Evolutionary conservation across 441 rosid species (phyloP).

Genomic region (Manihot esculenta): DNA sequence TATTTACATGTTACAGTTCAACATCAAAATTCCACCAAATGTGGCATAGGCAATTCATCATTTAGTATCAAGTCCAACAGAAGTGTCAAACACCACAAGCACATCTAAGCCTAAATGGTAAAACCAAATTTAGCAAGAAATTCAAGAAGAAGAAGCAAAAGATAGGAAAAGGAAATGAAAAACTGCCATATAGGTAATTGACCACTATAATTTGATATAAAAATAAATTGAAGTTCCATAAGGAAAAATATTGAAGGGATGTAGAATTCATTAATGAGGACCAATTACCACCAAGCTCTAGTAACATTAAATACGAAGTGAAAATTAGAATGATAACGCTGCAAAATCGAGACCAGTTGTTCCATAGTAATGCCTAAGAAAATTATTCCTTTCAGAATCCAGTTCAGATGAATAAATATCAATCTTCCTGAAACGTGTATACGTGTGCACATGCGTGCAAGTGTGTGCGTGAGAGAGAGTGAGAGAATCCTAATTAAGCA

Average conservation of each 20-base stretch:
- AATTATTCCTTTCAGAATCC: neutral
- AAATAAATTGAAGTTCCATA: neutral
- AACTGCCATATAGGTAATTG: neutral
- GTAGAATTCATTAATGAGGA: neutral
- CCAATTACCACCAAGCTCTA: neutral
- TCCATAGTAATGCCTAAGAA: neutral
- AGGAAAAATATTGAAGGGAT: neutral
- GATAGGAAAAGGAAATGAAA: neutral
- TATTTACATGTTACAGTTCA: neutral
- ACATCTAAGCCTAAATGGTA: neutral
- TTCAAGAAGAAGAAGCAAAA: neutral
- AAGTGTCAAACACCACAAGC: neutral
- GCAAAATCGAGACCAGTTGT: neutral
- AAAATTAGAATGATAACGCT: neutral
- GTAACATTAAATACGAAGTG: neutral
- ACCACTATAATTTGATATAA: neutral
- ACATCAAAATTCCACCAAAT: neutral
- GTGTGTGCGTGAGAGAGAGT: neutral
- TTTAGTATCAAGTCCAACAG: neutral
- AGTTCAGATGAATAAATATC: neutral
- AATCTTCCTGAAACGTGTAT: neutral
- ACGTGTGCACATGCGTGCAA: no score
- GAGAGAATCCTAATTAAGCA: neutral
- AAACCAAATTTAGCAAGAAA: conserved; percentile 6
- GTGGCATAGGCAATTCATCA: neutral